Evolutionary conservation across 1,284 basidiomycete genomes (phyloP), one percentile per base, ranked within the genome.

Genomic region (Thelephora terrestris): DNA sequence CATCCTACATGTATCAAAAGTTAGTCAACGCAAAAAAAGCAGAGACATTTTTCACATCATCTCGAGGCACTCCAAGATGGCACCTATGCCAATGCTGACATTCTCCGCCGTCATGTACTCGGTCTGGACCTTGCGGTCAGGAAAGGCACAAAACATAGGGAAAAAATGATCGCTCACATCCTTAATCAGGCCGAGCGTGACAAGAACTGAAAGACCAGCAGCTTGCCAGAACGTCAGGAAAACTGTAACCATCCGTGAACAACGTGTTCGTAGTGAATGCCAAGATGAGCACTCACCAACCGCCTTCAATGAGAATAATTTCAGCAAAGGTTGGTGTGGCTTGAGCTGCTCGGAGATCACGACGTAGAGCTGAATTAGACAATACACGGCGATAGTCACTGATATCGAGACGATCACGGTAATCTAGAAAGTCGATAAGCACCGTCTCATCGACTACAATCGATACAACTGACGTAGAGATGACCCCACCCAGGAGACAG

Each of bases 221-320:
- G 79, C 75, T 62, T 88, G 85, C 86, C 85, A 89, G 58, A 90
- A 89, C 12, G 82, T 86, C 35, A 89, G 67, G 60, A 89, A 88
- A 1, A 88, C 84, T 78, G 54, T 21, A 23, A 24, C 29, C 23
- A 21, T 21, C 36, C 43, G 9, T 46, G 18, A 25, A 42, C 39
- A 18, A 35, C 14, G 14, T 9, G 14, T 38, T 40, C 9, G 16
- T 44, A 29, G 9, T 17, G 36, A 38, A 34, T 24, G 25, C 23
- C 10, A 10, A n/a, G 43, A 48, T 39, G 25, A 9, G 29, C 16
- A 63, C 76, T 48, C 44, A 80, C 80, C 79, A 50, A 86, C 80
- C 48, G 82, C 78, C 60, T 87, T 87, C 60, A 86, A 70, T 6
- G 82, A 73, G 57, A 86, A 76, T n/a, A 86, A 58, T 58, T 88